Evolutionary conservation across 306 rosid species (phyloP).

Genomic region (Medicago ruthenica): DNA sequence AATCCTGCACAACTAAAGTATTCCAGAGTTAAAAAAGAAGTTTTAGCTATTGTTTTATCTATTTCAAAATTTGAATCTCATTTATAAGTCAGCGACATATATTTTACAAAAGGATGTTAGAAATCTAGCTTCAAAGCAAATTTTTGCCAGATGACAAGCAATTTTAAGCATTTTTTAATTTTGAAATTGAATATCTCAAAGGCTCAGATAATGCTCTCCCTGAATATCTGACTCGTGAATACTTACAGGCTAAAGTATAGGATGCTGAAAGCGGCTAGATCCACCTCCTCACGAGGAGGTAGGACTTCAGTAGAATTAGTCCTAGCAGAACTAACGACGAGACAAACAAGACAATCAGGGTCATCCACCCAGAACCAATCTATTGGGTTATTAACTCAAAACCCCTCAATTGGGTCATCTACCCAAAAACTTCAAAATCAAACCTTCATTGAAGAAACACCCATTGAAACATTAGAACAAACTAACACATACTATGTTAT

Average conservation of each 20-base stretch:
- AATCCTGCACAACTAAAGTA: not conserved
- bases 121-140: not conserved
- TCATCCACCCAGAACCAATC: not conserved
- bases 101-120: not conserved
- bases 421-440: no score
- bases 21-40: not conserved
- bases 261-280: not conserved
- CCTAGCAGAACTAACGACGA: no score
- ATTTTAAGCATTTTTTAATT: not conserved
- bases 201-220: not conserved
- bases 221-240: not conserved
- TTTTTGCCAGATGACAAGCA: not conserved
- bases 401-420: no score
- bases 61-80: conserved; percentile 4
- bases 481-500: not conserved
- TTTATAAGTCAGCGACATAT: not conserved
- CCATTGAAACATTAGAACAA: not conserved
- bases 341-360: not conserved
- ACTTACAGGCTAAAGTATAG: not conserved
- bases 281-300: no score
- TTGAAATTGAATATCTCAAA: not conserved
- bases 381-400: no score
- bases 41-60: not conserved
- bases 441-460: not conserved
- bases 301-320: no score